These are phyloP conservation scores for Ochetophila trinervis DNA, from an alignment of 306 rosid species.

Conservation along the genomic window DNA sequence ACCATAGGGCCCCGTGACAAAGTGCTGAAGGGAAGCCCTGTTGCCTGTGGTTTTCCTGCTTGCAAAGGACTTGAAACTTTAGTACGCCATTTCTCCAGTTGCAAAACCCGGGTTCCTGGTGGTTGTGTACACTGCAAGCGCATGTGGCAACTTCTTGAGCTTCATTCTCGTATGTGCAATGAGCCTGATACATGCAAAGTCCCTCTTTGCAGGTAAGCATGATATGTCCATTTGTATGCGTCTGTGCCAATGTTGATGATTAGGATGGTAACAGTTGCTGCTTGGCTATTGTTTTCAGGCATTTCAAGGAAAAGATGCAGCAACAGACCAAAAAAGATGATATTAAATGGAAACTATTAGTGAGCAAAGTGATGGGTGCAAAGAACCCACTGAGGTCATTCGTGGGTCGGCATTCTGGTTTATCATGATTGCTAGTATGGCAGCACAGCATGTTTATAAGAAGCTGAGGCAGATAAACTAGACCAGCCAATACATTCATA, in stretches of 20 bases:
- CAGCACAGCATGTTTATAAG: neutral
- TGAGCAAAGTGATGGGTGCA: conserved; percentile 37
- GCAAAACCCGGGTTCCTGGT: conserved; percentile 43
- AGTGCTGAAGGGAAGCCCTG: conserved; percentile 36
- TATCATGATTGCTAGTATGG: neutral
- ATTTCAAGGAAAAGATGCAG: conserved; percentile 39
- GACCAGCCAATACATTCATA: neutral
- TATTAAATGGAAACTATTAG: conserved; percentile 45
- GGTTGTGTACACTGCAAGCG: conserved; percentile 58
- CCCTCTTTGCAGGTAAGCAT: conserved; percentile 48
- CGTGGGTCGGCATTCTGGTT: conserved; percentile 17
- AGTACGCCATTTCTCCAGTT: conserved; percentile 48
- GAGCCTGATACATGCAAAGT: conserved; percentile 51
- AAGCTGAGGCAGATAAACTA: neutral
- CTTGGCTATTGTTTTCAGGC: conserved; percentile 20
- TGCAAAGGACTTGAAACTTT: conserved; percentile 55
- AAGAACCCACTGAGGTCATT: conserved; percentile 20
- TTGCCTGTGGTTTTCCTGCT: conserved; percentile 40
- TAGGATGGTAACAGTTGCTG: neutral
- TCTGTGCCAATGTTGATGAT: neutral
- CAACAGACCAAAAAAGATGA: conserved; percentile 46
- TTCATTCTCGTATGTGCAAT: conserved; percentile 52
- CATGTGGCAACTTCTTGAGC: conserved; percentile 60
- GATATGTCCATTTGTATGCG: neutral
- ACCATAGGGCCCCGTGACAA: conserved; percentile 52